Conservation (phyloP, 2,329 filamentous ascomycete genomes). For the Ceratocystis harringtonii region DNA sequence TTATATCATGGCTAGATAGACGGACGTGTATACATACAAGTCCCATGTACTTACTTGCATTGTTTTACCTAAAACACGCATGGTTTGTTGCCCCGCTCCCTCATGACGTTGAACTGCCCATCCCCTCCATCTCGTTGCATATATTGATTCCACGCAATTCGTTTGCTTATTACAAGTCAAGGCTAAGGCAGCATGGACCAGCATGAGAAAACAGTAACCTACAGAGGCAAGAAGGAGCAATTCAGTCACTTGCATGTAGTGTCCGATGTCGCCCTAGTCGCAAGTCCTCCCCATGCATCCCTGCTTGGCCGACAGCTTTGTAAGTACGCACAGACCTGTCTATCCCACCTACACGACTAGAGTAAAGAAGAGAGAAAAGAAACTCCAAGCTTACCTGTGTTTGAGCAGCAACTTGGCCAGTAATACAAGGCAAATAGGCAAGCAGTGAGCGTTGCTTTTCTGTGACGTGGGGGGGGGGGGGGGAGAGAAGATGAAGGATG, state of each 20-base stretch:
- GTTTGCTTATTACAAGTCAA: background rate
- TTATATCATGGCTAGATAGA: background rate
- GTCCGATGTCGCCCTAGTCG: constrained; percentile 6
- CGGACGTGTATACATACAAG: background rate
- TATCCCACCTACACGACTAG: background rate
- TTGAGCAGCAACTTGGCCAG: background rate
- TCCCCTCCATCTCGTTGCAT: background rate
- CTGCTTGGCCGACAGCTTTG: background rate
- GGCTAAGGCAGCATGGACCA: background rate
- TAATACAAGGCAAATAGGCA: background rate
- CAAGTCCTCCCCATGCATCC: constrained; percentile 2
- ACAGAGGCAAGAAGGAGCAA: background rate
- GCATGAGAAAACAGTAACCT: background rate
- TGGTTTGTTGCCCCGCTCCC: background rate
- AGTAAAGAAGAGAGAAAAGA: background rate
- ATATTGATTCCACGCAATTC: background rate
- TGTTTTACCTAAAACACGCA: constrained; percentile 7
- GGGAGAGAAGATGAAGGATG: too few relatives aligned
- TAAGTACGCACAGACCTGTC: constrained; percentile 4
- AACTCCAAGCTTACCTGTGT: background rate
- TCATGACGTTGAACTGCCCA: constrained; percentile 3
- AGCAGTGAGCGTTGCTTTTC: background rate
- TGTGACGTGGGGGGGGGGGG: background rate
- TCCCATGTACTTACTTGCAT: background rate
- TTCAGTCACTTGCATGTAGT: constrained; percentile 1